Base-by-base conservation (phyloP, 495 filamentous ascomycete genomes). In the Penicillium arizonense region DNA sequence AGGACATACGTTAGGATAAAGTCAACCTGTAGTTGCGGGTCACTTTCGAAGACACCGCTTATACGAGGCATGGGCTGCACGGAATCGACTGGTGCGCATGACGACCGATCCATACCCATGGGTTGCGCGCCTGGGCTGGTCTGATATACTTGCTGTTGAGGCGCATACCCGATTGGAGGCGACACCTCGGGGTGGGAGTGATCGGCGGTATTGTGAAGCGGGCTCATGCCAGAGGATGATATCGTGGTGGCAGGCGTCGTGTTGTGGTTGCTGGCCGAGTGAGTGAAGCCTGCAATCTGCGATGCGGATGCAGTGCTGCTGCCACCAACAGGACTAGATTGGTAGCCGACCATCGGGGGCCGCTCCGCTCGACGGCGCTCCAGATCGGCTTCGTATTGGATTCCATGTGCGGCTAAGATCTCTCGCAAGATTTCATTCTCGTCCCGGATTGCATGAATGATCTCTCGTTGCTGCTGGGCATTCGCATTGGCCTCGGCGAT, bases 1-100 rank as follows among this genome's bases (percentile, higher is more conserved):
- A 56, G 49, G 64, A 83, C 90, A 76, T 89, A 97, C 91, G 88
- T 89, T 73, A 97, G 81, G 45, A 97, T 91, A 77, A 97, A 97
- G 67, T 97, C 92, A 67, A 97, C 87, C 58, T 91, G 92, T 42
- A 92, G 79, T 62, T 96, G 89, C 60, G 72, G 74, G 20, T 78
- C 70, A 10, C 87, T 86, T 70, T 94, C 95, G 60, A 96, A 91
- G 55, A 90, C 70, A 4, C 73, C 75, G 26, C 63, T 63, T 41
- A 70, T 54, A 23, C 70, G 58, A 57, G 76, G 67, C 57, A 76
- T 69, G 56, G 72, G 62, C 50, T 42, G 37, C 38, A 50, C 23
- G 11, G 63, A 43, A 39, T 70, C 67, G 26, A 58, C 53, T 39
- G 44, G 32, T 32, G 53, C 53, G 41, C 56, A 57, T 6, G 59